Base-by-base conservation (phyloP, 1,284 basidiomycete species). In the Cryptococcus sp. region DNA sequence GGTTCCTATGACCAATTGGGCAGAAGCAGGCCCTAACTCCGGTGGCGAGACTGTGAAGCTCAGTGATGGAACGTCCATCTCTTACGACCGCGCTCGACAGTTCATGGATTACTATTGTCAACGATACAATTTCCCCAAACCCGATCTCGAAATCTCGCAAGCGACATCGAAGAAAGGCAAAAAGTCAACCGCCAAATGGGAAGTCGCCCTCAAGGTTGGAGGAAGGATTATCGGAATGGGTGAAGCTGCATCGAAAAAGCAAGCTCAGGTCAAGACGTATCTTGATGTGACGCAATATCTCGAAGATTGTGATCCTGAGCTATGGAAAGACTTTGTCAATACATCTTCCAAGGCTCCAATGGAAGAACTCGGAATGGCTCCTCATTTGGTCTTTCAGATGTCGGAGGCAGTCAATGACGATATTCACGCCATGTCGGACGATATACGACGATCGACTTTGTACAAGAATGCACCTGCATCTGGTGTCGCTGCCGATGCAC, bases 61-160 rank as follows among this genome's bases (percentile, higher is more conserved):
- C 19, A 82, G 83, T 16, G 86, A 92, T 66, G 84, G 84, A 22
- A 79, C 83, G 4, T 63, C 75, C 23, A 80, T 94, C 59, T 78
- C 77, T 7, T 85, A 86, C 45, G 88, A 92, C 53, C 81, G 82
- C 45, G 91, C 91, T 0, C 83, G 87, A 49, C 84, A 83, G 59
- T 98, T 97, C 76, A 92, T 97, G 85, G 91, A 93, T 62, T 98
- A 88, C 68, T 97, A 97, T 70, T 96, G 91, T 72, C 82, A 84
- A 41, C 80, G 84, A 37, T 96, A 86, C 72, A 78, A 79, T 32
- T 93, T 93, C 63, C 80, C 81, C n/a, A 84, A 83, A 61, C 91
- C 92, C 1, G 88, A 91, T 47, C 77, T 97, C 53, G 77, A 80
- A 16, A 86, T 82, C 59, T 72, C 78, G 42, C 63, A 65, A 28